phyloP scores from a whole-genome alignment of 208 protist species.

The Leishmania amazonensis region DNA sequence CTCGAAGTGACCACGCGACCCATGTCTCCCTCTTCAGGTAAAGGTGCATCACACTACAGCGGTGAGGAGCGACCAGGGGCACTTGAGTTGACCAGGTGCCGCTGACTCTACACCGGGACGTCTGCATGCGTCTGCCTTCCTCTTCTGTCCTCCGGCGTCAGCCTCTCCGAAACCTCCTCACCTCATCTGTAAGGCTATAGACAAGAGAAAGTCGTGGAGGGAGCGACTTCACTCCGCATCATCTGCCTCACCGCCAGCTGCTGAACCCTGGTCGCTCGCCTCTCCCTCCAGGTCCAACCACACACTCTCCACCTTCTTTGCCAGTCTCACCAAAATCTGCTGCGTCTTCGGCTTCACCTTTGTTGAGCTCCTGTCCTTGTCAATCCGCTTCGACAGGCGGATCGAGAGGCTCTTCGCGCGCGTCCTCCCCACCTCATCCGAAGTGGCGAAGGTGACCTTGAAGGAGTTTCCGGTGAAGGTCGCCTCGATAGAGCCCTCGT shows the following conservation, averaged over 20 bases:
- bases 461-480: conserved; percentile 40
- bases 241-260: conserved; percentile 5
- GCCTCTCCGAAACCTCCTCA: not conserved
- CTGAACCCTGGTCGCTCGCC: conserved; percentile 32
- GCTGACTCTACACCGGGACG: too few relatives aligned
- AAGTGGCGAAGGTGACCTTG: conserved; percentile 38
- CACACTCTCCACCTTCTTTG: conserved; percentile 46
- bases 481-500: conserved; percentile 39
- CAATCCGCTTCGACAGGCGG: conserved; percentile 54
- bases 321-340: conserved; percentile 63
- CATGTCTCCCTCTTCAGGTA: not conserved
- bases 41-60: not conserved
- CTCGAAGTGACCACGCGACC: not conserved
- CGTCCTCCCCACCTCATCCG: conserved; percentile 22
- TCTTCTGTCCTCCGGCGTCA: not conserved
- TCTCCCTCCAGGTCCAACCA: conserved; percentile 74
- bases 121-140: not conserved
- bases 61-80: not conserved
- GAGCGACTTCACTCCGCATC: not conserved
- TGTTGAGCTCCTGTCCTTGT: conserved; percentile 42
- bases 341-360: conserved; percentile 56
- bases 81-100: not conserved
- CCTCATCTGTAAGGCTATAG: not conserved
- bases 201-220: not conserved
- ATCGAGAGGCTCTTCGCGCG: conserved; percentile 44